Base-by-base conservation (phyloP, 192 early-diverging fungal species). In the Chytriomyces sp. region DNA sequence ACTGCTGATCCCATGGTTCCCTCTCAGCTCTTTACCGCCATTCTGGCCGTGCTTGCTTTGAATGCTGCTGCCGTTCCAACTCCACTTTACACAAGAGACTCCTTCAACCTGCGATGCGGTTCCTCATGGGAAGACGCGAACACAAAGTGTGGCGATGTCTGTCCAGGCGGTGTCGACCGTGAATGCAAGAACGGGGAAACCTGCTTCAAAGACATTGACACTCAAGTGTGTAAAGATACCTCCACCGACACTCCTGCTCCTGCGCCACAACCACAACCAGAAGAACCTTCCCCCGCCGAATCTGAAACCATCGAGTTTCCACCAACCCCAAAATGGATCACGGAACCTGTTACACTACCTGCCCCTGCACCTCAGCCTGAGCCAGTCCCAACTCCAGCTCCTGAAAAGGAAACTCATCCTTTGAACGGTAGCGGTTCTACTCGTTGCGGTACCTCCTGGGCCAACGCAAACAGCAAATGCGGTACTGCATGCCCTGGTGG, bases 51-150 rank as follows among this genome's bases (percentile, higher is more conserved):
- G 35, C 4, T 35, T 35, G 35, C 35, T 35, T 4, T 35, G 35
- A 35, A 35, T 35, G 35, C 2, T 35, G 35, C 35, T 35, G 53
- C 53, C 13, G 53, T 57, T 4, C 16, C 16, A 20, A 20, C 53
- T 5, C 53, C 53, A 57, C 53, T 57, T 13, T 57, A 1, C 20
- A 3, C 20, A n/a, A 13, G 53, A 20, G 53, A 57, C 53, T 4
- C 2, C 13, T n/a, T n/a, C 20, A 20, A 13, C 16, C 53, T 20
- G 20, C 63, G 63, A 26, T 64, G 63, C 26, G 63, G 63, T 5
- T 13, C 63, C 26, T 64, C 63, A 26, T 64, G 63, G 63, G 28
- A n/a, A n/a, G 63, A 64, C 26, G 63, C 63, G n/a, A 64, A 64
- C 28, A 44, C 2, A 2, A 64, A 64, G 63, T 64, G 63, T 16